A percentile compares a stretch with the other conserved stretches of the same genome.
Evolutionary conservation across 208 protist species (phyloP).

Genomic region (Crithidia thermophila): DNA sequence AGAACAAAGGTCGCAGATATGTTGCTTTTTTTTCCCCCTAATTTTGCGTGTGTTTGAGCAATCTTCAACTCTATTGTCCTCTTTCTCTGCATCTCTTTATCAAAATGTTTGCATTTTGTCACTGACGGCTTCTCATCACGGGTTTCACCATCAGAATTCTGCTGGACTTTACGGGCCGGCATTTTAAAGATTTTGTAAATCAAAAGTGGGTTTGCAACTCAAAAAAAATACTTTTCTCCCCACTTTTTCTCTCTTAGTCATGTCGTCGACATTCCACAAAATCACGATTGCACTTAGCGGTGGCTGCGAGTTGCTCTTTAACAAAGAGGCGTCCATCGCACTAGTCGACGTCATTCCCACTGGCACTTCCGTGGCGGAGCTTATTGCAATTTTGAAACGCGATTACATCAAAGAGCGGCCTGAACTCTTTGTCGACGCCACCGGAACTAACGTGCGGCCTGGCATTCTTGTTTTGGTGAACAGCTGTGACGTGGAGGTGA

Average conservation of each 20-base stretch:
- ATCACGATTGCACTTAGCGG: constrained; percentile 66
- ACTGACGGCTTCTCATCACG: too few relatives aligned
- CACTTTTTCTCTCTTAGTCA: constrained; percentile 8
- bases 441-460: constrained; percentile 71
- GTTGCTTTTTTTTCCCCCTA: too few relatives aligned
- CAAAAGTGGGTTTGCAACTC: too few relatives aligned
- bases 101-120: too few relatives aligned
- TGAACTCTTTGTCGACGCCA: constrained; percentile 76
- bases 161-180: too few relatives aligned
- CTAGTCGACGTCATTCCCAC: constrained; percentile 44
- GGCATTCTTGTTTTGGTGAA: constrained; percentile 95
- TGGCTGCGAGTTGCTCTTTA: constrained; percentile 86
- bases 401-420: constrained; percentile 71
- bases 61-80: background rate
- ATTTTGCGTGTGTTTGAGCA: too few relatives aligned
- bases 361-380: constrained; percentile 42
- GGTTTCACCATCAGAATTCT: too few relatives aligned
- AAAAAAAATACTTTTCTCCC: too few relatives aligned
- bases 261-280: constrained; percentile 12
- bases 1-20: too few relatives aligned
- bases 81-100: too few relatives aligned
- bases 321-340: constrained; percentile 43
- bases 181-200: too few relatives aligned
- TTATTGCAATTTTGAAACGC: constrained; percentile 59
- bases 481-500: constrained; percentile 92